These are phyloP conservation scores for Fusarium torulosum DNA, from an alignment of 2,329 filamentous ascomycete genomes.

Conservation along the genomic window DNA sequence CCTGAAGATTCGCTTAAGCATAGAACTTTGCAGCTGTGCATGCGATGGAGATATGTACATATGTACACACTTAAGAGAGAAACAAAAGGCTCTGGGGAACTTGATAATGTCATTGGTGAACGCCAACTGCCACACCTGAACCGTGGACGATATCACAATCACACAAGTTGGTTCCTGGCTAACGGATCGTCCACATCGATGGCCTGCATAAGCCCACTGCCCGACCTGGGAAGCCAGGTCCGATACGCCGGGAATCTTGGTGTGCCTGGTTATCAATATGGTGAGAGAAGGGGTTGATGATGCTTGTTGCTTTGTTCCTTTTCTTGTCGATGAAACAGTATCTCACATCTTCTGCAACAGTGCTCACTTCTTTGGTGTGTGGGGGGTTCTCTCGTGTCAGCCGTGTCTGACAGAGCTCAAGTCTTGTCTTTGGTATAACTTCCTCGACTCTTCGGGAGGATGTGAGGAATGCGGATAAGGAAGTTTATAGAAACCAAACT, in stretches of 20 bases:
- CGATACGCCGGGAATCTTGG: slow-evolving; percentile 29
- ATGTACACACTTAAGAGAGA: not conserved
- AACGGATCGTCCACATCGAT: slow-evolving; percentile 23
- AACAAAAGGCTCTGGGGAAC: not conserved
- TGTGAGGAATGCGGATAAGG: slow-evolving; percentile 33
- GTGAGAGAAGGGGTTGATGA: slow-evolving; percentile 7
- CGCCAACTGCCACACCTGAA: no score
- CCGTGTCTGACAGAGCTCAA: slow-evolving; percentile 9
- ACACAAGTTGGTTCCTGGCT: slow-evolving; percentile 34
- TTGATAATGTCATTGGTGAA: slow-evolving; percentile 15
- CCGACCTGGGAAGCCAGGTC: slow-evolving; percentile 27
- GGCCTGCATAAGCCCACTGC: slow-evolving; percentile 37
- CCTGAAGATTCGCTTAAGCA: not conserved
- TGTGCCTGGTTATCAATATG: slow-evolving; percentile 13
- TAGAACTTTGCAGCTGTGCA: not conserved
- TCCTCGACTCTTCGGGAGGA: slow-evolving; percentile 7
- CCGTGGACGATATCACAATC: slow-evolving; percentile 13
- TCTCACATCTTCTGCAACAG: slow-evolving; percentile 25
- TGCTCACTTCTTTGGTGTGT: slow-evolving; percentile 21
- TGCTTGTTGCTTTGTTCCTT: slow-evolving; percentile 9
- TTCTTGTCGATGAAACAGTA: slow-evolving; percentile 34
- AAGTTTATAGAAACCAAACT: slow-evolving; percentile 13
- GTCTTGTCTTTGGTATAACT: not conserved
- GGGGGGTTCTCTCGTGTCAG: slow-evolving; percentile 20
- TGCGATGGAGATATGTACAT: not conserved